Evolutionary conservation across 2,329 filamentous ascomycete genomes (phyloP).

Genomic region (Talaromyces sp.): DNA sequence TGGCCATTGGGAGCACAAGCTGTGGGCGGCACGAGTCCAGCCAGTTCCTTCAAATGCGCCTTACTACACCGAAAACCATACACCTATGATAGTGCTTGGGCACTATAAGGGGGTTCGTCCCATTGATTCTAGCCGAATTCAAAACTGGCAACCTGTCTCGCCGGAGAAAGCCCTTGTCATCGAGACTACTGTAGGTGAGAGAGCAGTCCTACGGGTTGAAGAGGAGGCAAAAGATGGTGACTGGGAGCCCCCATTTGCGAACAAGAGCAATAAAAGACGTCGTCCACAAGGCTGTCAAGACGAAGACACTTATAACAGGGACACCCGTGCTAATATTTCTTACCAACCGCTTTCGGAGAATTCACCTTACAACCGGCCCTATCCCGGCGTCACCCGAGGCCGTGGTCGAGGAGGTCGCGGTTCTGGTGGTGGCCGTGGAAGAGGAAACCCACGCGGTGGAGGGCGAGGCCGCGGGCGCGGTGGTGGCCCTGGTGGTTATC

Average conservation of each 20-base stretch:
- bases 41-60: conserved; percentile 64
- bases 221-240: conserved; percentile 62
- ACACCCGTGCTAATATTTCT: conserved; percentile 17
- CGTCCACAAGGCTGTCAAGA: conserved; percentile 55
- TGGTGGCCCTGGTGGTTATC: conserved; percentile 53
- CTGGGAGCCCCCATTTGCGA: conserved; percentile 59
- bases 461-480: conserved; percentile 46
- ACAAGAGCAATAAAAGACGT: conserved; percentile 55
- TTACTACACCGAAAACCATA: conserved; percentile 74
- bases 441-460: conserved; percentile 25
- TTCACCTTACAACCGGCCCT: conserved; percentile 15
- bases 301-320: conserved; percentile 45
- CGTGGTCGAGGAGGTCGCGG: conserved; percentile 34
- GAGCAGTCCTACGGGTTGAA: conserved; percentile 76
- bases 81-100: conserved; percentile 77
- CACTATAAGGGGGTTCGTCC: conserved; percentile 70
- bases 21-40: conserved; percentile 81
- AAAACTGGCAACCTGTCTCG: conserved; percentile 74
- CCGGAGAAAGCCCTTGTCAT: conserved; percentile 69
- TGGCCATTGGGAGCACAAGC: conserved; percentile 68
- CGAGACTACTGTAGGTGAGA: conserved; percentile 81
- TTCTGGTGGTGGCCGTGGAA: conserved; percentile 34
- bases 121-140: conserved; percentile 74
- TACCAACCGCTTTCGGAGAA: conserved; percentile 25
- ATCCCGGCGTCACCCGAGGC: conserved; percentile 39